These are phyloP conservation scores for Beverwykella pulmonaria DNA, from an alignment of 495 filamentous ascomycete genomes.

Conservation along the genomic window DNA sequence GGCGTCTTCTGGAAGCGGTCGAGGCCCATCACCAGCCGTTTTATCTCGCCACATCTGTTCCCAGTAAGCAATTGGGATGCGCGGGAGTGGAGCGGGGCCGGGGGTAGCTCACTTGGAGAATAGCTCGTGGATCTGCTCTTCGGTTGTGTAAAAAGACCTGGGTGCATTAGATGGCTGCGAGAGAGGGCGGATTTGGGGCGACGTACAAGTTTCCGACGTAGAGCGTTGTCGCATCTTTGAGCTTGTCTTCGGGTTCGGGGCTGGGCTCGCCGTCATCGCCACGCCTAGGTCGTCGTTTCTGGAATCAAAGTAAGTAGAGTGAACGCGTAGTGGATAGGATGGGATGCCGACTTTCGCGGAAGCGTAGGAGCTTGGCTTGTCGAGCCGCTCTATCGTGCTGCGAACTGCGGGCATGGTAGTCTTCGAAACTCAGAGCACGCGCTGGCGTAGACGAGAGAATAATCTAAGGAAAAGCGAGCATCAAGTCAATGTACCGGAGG, in stretches of 20 bases:
- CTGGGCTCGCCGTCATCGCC: constrained; percentile 61
- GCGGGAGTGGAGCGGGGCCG: not conserved
- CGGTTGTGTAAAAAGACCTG: constrained; percentile 99
- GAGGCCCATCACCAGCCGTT: constrained; percentile 96
- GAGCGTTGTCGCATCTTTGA: constrained; percentile 87
- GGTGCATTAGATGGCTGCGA: constrained; percentile 42
- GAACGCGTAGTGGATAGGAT: not conserved
- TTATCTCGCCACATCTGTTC: constrained; percentile 86
- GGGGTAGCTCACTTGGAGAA: constrained; percentile 71
- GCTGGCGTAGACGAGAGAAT: not conserved
- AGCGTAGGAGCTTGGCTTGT: constrained; percentile 88
- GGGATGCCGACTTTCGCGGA: constrained; percentile 66
- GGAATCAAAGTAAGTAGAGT: not conserved
- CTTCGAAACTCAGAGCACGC: not conserved
- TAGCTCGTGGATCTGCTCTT: constrained; percentile 97
- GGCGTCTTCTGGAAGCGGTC: constrained; percentile 97
- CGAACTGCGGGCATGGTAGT: constrained; percentile 43
- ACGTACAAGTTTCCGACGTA: constrained; percentile 96
- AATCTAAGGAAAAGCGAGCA: not conserved
- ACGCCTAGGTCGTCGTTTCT: constrained; percentile 65
- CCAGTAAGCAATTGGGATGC: constrained; percentile 13
- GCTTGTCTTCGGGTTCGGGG: constrained; percentile 61
- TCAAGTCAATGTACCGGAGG: no score
- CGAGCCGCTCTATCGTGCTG: constrained; percentile 81
- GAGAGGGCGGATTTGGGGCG: not conserved